Evolutionary conservation across 768 basidiomycete genomes (phyloP), one percentile per base, ranked within the genome.

Genomic region (Podaxis sp.): DNA sequence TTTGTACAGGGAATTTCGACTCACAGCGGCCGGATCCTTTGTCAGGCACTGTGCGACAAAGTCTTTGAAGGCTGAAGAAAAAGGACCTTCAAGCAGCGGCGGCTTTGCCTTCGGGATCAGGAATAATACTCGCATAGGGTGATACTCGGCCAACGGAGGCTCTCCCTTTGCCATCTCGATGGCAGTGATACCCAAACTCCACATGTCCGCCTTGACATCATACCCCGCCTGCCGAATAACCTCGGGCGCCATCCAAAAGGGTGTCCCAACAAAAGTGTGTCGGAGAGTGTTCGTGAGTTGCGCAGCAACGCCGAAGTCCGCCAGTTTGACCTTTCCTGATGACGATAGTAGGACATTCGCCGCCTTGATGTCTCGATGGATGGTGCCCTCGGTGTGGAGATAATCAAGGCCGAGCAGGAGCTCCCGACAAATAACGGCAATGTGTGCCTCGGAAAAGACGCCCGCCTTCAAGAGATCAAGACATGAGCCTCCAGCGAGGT

Each of bases 241-340:
- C 72, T 98, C 96, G 1, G 96, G 96, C 2, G 96, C 96, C 95
- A 96, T 96, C 94, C 94, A 96, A 70, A 94, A 95, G 1, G 94
- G 94, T 2, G 94, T 95, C 28, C 94, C 96, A 61, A 99, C 96
- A 71, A 99, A 98, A 0, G 97, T 99, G 70, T 98, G 95, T 50
- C 96, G 86, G 53, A 96, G 79, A 0, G 95, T 96, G 73, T 82
- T 93, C 42, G 95, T 95, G 62, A 99, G 85, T 70, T 98, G 95
- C 1, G 97, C 97, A 5, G 97, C 96, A 23, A 99, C 97, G 63
- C 97, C 97, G 69, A 99, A 98, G 72, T 99, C 97, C 21, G 96
- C 96, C 7, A 99, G 86, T 73, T 99, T 98, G 72, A 98, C 96
- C 71, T 88, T 91, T 32, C 97, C 97, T 0, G 86, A 84, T 2